Base-by-base conservation (phyloP, 1,139 yeast species). In the Starmera stellimalicola region DNA sequence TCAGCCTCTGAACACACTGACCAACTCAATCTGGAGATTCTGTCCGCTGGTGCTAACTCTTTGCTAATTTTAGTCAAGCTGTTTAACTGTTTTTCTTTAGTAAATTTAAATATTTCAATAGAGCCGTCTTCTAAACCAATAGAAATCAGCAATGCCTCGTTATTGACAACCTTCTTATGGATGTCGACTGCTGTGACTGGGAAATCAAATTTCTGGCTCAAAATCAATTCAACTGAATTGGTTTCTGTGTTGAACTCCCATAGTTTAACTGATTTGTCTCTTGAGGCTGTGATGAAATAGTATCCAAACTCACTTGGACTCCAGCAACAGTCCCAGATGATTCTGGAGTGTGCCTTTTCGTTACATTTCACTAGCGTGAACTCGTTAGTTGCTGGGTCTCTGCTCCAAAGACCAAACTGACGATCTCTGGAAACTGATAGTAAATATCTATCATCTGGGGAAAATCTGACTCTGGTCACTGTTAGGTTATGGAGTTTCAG, bases 281-380 rank as follows among this genome's bases (percentile, higher is more conserved):
- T 73, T 3, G 96, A 82, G 1, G 78, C 94, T 1, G 97, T 91
- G 16, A 84, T 63, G 50, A 91, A 88, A 20, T 55, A 57, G 26
- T 52, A 37, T 8, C 62, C 64, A 38, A 41, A 57, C 16, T 48
- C 59, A 9, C 37, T 26, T 3, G 83, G 81, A 2, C 73, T 62
- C 96, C 96, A 91, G 23, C 82, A 71, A 52, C 94, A 79, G 58
- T 91, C 98, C 98, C 98, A 93, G 32, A 93, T 75, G 47, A 93
- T 91, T 57, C 97, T 74, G 7, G 80, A 59, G 51, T 93, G 98
- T 1, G 96, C 95, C 51, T 82, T 85, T 29, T 68, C 64, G 39
- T 71, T 71, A 7, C 68, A 57, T 32, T 66, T 54, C 22, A 58
- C 59, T 41, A 81, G 65, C 20, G 51, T 47, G 36, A 57, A 61